A percentile compares a stretch with the other conserved stretches of the same genome.
Evolutionary conservation across 768 basidiomycete species (phyloP).

Genomic region (Boletus sp.): DNA sequence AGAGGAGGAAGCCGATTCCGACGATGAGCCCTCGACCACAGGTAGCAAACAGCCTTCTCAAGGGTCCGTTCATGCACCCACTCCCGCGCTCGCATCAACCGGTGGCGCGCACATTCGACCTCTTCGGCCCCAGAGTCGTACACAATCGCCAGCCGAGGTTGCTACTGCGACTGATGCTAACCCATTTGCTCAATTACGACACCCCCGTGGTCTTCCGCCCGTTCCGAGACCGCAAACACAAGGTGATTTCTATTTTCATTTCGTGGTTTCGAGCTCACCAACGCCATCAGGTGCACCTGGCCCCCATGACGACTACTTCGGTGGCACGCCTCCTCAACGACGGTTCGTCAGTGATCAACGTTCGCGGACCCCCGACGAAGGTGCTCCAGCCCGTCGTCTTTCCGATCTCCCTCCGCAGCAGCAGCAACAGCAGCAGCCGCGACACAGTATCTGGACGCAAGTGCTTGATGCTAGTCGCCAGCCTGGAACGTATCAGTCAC

Average conservation of each 20-base stretch:
- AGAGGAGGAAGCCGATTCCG: constrained; percentile 63
- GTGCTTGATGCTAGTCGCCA: constrained; percentile 70
- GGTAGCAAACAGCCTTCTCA: constrained; percentile 34
- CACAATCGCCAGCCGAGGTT: constrained; percentile 29
- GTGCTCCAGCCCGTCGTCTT: constrained; percentile 51
- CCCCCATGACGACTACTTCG: constrained; percentile 44
- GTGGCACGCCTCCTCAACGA: constrained; percentile 37
- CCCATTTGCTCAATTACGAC: constrained; percentile 48
- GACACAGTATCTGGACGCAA: constrained; percentile 84
- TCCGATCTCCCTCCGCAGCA: constrained; percentile 50
- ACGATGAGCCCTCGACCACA: constrained; percentile 39
- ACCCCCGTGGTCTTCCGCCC: constrained; percentile 64
- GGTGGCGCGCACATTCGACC: constrained; percentile 26
- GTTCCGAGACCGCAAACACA: constrained; percentile 46
- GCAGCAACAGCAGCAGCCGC: constrained; percentile 37
- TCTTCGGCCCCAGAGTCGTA: constrained; percentile 29
- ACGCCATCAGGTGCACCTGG: constrained; percentile 27
- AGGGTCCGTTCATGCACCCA: constrained; percentile 14
- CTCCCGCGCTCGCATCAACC: constrained; percentile 16
- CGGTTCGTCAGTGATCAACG: constrained; percentile 54
- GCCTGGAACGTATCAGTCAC: constrained; percentile 37
- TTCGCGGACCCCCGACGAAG: constrained; percentile 56
- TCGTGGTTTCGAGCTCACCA: constrained; percentile 4
- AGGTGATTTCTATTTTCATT: constrained; percentile 36
- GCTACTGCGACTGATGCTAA: constrained; percentile 32